Percentiles rank a stretch among this genome's conserved stretches.
phyloP scores from a whole-genome alignment of 2,329 filamentous ascomycete genomes.

The Pseudophaeomoniella oleicola region DNA sequence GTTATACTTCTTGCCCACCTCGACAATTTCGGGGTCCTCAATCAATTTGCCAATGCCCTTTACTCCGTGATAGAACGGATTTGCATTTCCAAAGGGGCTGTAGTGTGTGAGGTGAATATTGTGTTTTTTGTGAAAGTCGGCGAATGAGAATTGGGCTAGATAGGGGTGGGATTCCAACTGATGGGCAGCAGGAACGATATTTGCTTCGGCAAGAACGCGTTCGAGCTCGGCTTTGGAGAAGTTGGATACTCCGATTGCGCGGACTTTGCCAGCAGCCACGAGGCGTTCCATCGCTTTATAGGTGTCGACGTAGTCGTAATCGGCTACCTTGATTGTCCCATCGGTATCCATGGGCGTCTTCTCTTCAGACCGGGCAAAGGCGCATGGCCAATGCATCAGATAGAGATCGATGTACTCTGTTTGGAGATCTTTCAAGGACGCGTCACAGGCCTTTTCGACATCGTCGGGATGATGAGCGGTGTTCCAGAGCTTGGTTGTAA shows the following conservation, averaged over 20 bases:
- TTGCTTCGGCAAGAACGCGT: slow-evolving; percentile 27
- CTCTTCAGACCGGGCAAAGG: slow-evolving; percentile 35
- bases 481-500: slow-evolving; percentile 56
- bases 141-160: slow-evolving; percentile 34
- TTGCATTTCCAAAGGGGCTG: slow-evolving; percentile 40
- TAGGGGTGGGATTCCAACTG: slow-evolving; percentile 40
- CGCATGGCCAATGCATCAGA: slow-evolving; percentile 52
- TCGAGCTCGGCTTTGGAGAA: slow-evolving; percentile 35
- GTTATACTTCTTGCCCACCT: slow-evolving; percentile 37
- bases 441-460: slow-evolving; percentile 45
- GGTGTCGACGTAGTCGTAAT: slow-evolving; percentile 36
- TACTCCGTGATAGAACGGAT: slow-evolving; percentile 31
- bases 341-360: slow-evolving; percentile 30
- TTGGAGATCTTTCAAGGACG: slow-evolving; percentile 47
- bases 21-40: slow-evolving; percentile 32
- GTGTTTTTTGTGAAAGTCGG: slow-evolving; percentile 32
- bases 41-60: slow-evolving; percentile 33
- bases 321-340: slow-evolving; percentile 25
- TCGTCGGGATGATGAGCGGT: slow-evolving; percentile 47
- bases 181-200: slow-evolving; percentile 31
- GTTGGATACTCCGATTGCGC: slow-evolving; percentile 39
- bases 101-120: slow-evolving; percentile 41
- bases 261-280: slow-evolving; percentile 25
- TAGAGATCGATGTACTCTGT: slow-evolving; percentile 56
- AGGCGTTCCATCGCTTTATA: slow-evolving; percentile 36